Conservation (phyloP, 306 rosid species). For the Purshia tridentata region DNA sequence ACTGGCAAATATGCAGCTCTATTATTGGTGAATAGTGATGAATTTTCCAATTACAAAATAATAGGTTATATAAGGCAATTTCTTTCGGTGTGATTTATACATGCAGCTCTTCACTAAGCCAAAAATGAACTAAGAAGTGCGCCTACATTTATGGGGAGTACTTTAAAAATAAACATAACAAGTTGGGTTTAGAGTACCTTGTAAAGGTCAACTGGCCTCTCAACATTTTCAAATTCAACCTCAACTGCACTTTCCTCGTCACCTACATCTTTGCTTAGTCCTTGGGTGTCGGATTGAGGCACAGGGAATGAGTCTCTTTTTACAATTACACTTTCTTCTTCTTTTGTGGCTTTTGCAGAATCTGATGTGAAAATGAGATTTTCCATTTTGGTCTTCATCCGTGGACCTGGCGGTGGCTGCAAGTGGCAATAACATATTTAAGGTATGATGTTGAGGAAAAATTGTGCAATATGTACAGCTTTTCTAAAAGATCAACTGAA, state of each 20-base stretch:
- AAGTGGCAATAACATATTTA: constrained; percentile 24
- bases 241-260: constrained; percentile 52
- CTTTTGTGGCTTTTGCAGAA: constrained; percentile 54
- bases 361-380: constrained; percentile 80
- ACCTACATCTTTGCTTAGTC: constrained; percentile 28
- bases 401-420: constrained; percentile 94
- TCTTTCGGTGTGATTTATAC: too few species aligned
- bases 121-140: too few species aligned
- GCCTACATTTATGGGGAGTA: too few species aligned
- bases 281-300: constrained; percentile 44
- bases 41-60: too few species aligned
- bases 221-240: constrained; percentile 77
- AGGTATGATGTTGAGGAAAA: constrained; percentile 9
- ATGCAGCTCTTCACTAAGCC: background rate
- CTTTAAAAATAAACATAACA: background rate
- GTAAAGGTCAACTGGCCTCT: constrained; percentile 95
- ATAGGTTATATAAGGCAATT: too few species aligned
- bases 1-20: background rate
- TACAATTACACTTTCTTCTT: constrained; percentile 43
- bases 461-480: background rate
- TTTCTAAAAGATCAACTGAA: constrained; percentile 1
- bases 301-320: constrained; percentile 32
- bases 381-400: constrained; percentile 83
- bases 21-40: too few species aligned
- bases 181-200: constrained; percentile 48